These are phyloP conservation scores for Thalassiosira gravida DNA, from an alignment of 352 stramenopile species.

Conservation along the genomic window DNA sequence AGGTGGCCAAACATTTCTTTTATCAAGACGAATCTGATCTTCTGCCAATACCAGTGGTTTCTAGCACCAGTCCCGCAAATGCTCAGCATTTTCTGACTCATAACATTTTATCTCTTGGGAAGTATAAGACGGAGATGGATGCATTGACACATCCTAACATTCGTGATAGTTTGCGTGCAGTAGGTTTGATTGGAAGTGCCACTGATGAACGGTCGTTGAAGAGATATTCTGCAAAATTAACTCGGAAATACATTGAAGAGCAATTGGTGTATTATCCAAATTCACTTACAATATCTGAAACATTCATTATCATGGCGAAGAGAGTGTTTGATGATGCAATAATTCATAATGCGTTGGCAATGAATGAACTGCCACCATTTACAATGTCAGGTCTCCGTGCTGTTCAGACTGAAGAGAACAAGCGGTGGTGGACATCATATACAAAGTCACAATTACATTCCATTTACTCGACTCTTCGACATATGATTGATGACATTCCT, in stretches of 20 bases:
- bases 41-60: slow-evolving; percentile 14
- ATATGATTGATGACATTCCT: slow-evolving; percentile 5
- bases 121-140: slow-evolving; percentile 36
- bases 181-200: slow-evolving; percentile 4
- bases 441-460: slow-evolving; percentile 9
- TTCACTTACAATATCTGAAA: slow-evolving; percentile 3
- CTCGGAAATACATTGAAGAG: slow-evolving; percentile 15
- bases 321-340: slow-evolving; percentile 11
- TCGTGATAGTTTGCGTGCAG: background rate
- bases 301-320: slow-evolving; percentile 13
- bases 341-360: background rate
- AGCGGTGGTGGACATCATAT: slow-evolving; percentile 4
- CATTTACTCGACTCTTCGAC: slow-evolving; percentile 9
- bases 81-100: slow-evolving; percentile 32
- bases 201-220: background rate
- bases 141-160: slow-evolving; percentile 1
- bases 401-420: slow-evolving; percentile 4
- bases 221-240: background rate
- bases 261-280: slow-evolving; percentile 14
- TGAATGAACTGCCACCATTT: slow-evolving; percentile 30
- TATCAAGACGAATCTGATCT: slow-evolving; percentile 19
- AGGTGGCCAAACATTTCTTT: slow-evolving; percentile 8
- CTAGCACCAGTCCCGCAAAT: slow-evolving; percentile 11
- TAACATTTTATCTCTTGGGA: slow-evolving; percentile 30
- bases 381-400: slow-evolving; percentile 7